Base-by-base conservation (phyloP, 148 eudicot species). In the Spergularia marina region DNA sequence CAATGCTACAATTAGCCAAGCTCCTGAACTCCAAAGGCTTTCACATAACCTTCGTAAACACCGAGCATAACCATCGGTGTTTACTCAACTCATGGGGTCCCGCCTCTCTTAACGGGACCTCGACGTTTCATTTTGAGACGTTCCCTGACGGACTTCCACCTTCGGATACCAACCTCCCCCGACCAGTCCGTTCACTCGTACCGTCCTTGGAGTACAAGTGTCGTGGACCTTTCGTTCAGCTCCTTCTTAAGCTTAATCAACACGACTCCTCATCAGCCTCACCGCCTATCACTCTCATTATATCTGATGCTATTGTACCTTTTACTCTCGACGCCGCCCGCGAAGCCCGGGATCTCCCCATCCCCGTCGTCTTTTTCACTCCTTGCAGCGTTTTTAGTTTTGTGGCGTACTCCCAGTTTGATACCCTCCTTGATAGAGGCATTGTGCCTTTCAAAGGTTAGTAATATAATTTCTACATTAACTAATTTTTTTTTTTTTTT, bases 1-100 rank as follows among this genome's bases (percentile, higher is more conserved):
- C 85, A 17, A 68, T 83, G 76, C 71, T 83, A 78, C 81, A 80
- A 7, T 73, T 83, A 47, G 86, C 86, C 53, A 73, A 83, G 78
- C 72, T 83, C n/a, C 81, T 83, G 1, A 80, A 83, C 23, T 80
- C 76, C 0, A 80, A 68, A 77, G 83, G 83, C 71, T 80, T 80
- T 70, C 49, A 63, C 61, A 74, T 83, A 16, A 80, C 85, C 72
- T 83, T 83, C 17, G 80, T 83, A 78, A 23, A 23, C 25, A 23
- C 25, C 25, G 25, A 23, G 25, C 25, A 23, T 23, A 23, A 23
- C 25, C 25, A 83, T 57, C 52, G 61, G 49, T 78, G 83, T 17
- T 51, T 83, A 13, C 56, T 80, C 68, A 57, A 53, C 10, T 23
- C 73, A 74, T 71, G 62, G 14, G 78, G 69, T 5, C 62, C 57